Base-by-base conservation (phyloP, 352 stramenopile genomes). In the Globisporangium iwayamae region DNA sequence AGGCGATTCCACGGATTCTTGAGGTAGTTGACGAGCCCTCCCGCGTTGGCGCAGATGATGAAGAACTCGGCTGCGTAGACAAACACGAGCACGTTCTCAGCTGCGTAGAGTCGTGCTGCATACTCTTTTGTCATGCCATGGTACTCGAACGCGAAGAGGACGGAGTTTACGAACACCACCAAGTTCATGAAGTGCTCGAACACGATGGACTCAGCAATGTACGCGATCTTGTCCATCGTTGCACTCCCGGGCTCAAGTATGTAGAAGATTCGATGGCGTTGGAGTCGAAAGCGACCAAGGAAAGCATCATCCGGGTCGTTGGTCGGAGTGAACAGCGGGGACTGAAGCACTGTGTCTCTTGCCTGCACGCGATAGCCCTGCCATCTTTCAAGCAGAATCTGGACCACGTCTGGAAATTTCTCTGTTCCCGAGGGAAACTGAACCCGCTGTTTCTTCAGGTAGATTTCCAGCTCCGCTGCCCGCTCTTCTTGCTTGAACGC, bases 141-240 rank as follows among this genome's bases (percentile, higher is more conserved):
- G 41, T 91, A 92, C 63, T 93, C 85, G 22, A 93, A 77, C 10
- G 84, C 79, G 10, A 93, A 90, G 10, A 95, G 65, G 0, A 93
- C 57, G 1, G 81, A 83, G 69, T 93, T 95, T 30, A 76, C 63
- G 50, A 95, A 84, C 4, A 95, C 83, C 13, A 92, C 68, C 4
- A 74, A 30, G 56, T 92, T 93, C 76, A 93, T 91, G 32, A 87
- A 72, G 56, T 91, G 78, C 56, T 95, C 84, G 32, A 95, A 93
- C 0, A 77, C 55, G 8, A 78, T 50, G 0, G 79, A 89, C 30
- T 91, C 82, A 10, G 72, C 77, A 13, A 89, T 70, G 18, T 65
- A 65, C 0, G 68, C 66, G 11, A 93, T 75, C 34, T 56, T 76
- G 13, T 87, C 79, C 68, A 92, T 85, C 8, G 71, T 65, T 1